These are phyloP conservation scores for Hibiscus syriacus DNA, from an alignment of 345 rosid species.

Conservation along the genomic window DNA sequence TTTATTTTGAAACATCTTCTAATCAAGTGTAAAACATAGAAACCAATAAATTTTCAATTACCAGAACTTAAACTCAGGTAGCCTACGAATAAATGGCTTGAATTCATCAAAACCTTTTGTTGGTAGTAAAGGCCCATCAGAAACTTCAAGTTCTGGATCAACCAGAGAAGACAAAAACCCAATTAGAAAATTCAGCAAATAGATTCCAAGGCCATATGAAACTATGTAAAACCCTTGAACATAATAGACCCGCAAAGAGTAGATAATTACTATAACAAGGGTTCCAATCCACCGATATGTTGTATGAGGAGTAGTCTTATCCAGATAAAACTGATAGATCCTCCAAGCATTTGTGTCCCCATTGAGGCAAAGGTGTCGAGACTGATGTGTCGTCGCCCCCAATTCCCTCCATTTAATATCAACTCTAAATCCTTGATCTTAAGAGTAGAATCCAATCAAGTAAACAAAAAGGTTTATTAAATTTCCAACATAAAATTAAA, in stretches of 20 bases:
- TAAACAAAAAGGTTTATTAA: not conserved
- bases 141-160: constrained; percentile 71
- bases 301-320: constrained; percentile 79
- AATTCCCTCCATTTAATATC: constrained; percentile 57
- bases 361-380: constrained; percentile 62
- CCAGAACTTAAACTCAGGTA: constrained; percentile 99
- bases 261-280: constrained; percentile 36
- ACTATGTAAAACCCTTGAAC: constrained; percentile 85
- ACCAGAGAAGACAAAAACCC: constrained; percentile 93
- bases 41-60: constrained; percentile 22
- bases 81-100: constrained; percentile 93
- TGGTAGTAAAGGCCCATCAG: constrained; percentile 75
- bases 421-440: constrained; percentile 23
- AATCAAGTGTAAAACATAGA: too few relatives aligned
- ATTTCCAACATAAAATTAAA: not conserved
- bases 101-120: constrained; percentile 96
- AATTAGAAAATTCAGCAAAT: constrained; percentile 74
- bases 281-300: constrained; percentile 84
- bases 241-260: constrained; percentile 63
- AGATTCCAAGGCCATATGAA: constrained; percentile 89
- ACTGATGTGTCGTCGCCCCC: constrained; percentile 55
- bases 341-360: constrained; percentile 68
- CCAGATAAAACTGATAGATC: constrained; percentile 79
- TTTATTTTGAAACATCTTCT: too few relatives aligned
- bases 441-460: constrained; percentile 11